phyloP scores from a whole-genome alignment of 768 basidiomycete genomes.

The Naganishia friedmannii region DNA sequence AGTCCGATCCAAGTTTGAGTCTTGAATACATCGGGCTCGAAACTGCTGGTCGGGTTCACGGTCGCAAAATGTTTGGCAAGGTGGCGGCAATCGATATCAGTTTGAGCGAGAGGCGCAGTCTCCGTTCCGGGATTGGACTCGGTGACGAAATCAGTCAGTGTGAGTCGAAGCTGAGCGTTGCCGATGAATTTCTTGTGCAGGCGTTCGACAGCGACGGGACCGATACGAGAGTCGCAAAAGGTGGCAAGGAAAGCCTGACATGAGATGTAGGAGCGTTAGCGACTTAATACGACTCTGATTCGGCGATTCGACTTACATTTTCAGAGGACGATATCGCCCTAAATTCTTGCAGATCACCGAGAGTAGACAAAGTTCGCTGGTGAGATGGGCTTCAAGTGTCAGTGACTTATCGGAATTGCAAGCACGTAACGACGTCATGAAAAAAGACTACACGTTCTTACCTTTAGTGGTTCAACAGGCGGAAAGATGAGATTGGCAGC shows the following conservation, averaged over 20 bases:
- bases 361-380: slow-evolving; percentile 18
- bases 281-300: not conserved
- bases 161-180: slow-evolving; percentile 6
- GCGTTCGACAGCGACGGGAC: slow-evolving; percentile 3
- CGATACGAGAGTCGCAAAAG: slow-evolving; percentile 14
- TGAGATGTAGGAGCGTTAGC: not conserved
- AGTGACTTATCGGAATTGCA: not conserved
- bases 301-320: not conserved
- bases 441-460: not conserved
- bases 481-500: slow-evolving; percentile 3
- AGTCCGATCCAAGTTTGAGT: not conserved
- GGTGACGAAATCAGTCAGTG: not conserved
- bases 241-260: slow-evolving; percentile 7
- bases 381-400: not conserved
- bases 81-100: not conserved
- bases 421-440: not conserved
- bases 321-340: slow-evolving; percentile 3
- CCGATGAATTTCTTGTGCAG: slow-evolving; percentile 24
- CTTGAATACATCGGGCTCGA: slow-evolving; percentile 11
- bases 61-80: slow-evolving; percentile 9
- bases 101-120: not conserved
- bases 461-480: slow-evolving; percentile 18
- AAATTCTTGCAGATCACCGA: slow-evolving; percentile 23
- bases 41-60: slow-evolving; percentile 9
- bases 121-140: not conserved